Evolutionary conservation across 1,139 yeast genomes (phyloP).

Genomic region (Nakaseomyces delphensis): DNA sequence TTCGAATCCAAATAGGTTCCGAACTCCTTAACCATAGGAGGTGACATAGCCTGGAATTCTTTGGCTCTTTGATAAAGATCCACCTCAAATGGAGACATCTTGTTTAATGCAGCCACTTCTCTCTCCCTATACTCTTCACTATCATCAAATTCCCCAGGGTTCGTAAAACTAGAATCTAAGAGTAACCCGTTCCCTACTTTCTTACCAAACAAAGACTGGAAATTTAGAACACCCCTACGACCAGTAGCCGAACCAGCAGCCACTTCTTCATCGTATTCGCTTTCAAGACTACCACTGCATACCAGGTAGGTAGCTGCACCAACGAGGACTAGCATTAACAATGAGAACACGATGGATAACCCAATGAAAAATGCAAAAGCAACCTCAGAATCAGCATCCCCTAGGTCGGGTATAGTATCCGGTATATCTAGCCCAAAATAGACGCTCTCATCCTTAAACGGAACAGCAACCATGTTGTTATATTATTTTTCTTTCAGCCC

Average conservation of each 20-base stretch:
- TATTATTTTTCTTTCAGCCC: neutral
- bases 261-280: constrained; percentile 29
- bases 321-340: constrained; percentile 32
- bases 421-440: neutral
- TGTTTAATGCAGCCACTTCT: constrained; percentile 31
- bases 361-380: constrained; percentile 37
- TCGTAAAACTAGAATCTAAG: constrained; percentile 32
- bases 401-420: constrained; percentile 16
- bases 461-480: neutral
- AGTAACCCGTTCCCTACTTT: constrained; percentile 21
- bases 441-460: neutral
- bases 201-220: constrained; percentile 19
- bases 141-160: constrained; percentile 35
- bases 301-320: constrained; percentile 35
- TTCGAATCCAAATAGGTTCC: constrained; percentile 35
- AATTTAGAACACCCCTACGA: constrained; percentile 14
- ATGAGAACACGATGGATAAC: constrained; percentile 35
- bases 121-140: constrained; percentile 28
- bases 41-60: constrained; percentile 33
- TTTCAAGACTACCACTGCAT: constrained; percentile 31
- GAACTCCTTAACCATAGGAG: constrained; percentile 36
- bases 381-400: constrained; percentile 28
- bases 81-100: constrained; percentile 32
- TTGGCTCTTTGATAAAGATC: constrained; percentile 33
- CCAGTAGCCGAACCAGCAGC: constrained; percentile 14